Evolutionary conservation across 768 basidiomycete species (phyloP), one percentile per base, ranked within the genome.

Genomic region (Rhodotorula sphaerocarpa): DNA sequence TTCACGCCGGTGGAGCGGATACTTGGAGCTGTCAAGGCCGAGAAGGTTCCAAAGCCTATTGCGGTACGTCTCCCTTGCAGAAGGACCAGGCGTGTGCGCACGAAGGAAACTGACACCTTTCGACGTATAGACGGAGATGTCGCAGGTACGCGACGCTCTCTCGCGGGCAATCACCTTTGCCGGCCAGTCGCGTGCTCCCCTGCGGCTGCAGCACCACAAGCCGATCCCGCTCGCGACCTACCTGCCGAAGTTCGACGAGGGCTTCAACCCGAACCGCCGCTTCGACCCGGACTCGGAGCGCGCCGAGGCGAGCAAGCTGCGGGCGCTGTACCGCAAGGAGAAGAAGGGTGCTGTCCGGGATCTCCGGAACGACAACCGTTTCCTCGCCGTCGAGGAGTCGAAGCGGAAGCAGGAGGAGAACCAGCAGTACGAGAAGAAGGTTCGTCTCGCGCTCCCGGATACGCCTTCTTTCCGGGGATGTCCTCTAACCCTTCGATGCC

Each of bases 281-380:
- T 86, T 86, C 72, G 95, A 97, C 75, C 92, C 93, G 14, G 91
- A 99, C 75, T 84, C 83, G 63, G 91, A 93, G 71, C 84, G 88
- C 44, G 90, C 89, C 73, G 88, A 87, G 68, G 83, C 84, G 0
- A 77, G 85, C 60, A 97, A 96, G 75, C 76, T 99, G 72, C 85
- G 87, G 58, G 81, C 82, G 44, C 83, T 91, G 73, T 86, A 90
- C 79, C 92, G 92, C 78, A 86, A 97, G 77, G 95, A 97, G 79
- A 79, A 82, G 73, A 97, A 96, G 79, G 92, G 95, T 47, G 95
- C 95, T 7, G 90, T 99, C 65, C 80, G 93, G 50, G 95, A 99
- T 74, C 79, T 99, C 56, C 83, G 95, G 64, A 96, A 96, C 79
- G 95, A 99, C 74, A 85, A 90, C 65, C 81, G 82, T 69, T 99